Conservation (phyloP, 2,329 filamentous ascomycete genomes). For the Talaromyces sp. region DNA sequence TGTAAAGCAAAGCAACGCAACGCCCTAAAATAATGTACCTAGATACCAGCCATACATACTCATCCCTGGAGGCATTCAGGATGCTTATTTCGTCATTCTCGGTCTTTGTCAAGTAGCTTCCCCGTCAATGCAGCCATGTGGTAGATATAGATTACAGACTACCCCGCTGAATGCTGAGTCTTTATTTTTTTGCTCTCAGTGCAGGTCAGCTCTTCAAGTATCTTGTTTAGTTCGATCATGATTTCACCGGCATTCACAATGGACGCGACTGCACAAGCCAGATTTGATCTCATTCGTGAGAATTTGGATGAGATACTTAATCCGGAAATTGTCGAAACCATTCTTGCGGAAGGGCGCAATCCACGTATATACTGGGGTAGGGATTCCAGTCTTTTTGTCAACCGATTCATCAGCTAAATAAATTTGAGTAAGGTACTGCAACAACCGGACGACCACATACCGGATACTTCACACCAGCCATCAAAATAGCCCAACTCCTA, state of each 20-base stretch:
- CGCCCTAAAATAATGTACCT: neutral
- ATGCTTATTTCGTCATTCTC: neutral
- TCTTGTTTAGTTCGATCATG: no score
- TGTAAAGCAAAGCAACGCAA: neutral
- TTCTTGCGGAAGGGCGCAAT: constrained; percentile 30
- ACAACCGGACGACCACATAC: constrained; percentile 85
- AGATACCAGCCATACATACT: neutral
- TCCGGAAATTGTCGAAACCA: constrained; percentile 49
- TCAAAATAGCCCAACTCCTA: constrained; percentile 88
- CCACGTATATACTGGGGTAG: constrained; percentile 36
- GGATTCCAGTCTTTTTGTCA: neutral
- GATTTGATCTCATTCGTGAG: constrained; percentile 70
- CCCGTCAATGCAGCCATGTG: neutral
- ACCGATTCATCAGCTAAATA: neutral
- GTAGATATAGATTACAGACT: neutral
- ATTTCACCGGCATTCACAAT: neutral
- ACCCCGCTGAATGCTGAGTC: neutral
- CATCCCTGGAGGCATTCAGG: neutral
- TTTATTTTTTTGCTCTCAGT: neutral
- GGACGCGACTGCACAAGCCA: constrained; percentile 47
- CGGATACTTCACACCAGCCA: constrained; percentile 82
- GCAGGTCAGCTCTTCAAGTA: no score
- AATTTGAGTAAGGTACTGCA: constrained; percentile 51
- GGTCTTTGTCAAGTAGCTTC: no score
- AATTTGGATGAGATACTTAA: constrained; percentile 82